Evolutionary conservation across 78 protist species (phyloP), one percentile per base, ranked within the genome.

Genomic region (Tieghemostelium lacteum): DNA sequence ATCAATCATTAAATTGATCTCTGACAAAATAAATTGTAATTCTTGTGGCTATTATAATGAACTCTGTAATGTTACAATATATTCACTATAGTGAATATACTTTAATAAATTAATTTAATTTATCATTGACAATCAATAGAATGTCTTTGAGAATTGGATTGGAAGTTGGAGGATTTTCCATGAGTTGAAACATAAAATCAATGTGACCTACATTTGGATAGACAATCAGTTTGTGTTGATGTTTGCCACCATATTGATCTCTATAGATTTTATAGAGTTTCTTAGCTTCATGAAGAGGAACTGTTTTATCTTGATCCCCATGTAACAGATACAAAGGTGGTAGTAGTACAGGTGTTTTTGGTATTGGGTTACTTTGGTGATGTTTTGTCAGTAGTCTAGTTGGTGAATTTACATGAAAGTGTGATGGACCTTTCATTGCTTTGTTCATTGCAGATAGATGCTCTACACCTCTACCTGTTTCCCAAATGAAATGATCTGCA

Each of bases 401-500:
- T 33, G 87, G 87, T 64, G 87, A 77, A 29, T 62, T 40, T 33
- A 31, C 14, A 31, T 77, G 63, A 63, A 77, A 77, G 49, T 63
- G 14, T 34, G 39, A 19, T 50, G 75, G 75, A 8, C 75, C 73
- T 65, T 63, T 77, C 52, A 67, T 49, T 31, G 63, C 52, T 50
- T 73, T 73, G 17, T 75, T 28, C 87, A 77, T 77, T n/a, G 75
- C 62, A 24, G 87, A 77, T 6, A 77, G 12, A 52, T 77, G 87
- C 52, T 75, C 87, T 14, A 75, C 7, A 33, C 86, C 86, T 75
- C 86, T 75, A 28, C 17, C 40, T 3, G 80, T 45, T 69, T 69
- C 76, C 28, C 37, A 66, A 55, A 69, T 54, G 52, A 83, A 83
- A 49, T 83, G 91, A 39, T 70, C 78, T 17, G 28, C 8, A 19